These are phyloP conservation scores for Pyrenophora tritici-repentis DNA, from an alignment of 2,329 filamentous ascomycete species.

Conservation along the genomic window DNA sequence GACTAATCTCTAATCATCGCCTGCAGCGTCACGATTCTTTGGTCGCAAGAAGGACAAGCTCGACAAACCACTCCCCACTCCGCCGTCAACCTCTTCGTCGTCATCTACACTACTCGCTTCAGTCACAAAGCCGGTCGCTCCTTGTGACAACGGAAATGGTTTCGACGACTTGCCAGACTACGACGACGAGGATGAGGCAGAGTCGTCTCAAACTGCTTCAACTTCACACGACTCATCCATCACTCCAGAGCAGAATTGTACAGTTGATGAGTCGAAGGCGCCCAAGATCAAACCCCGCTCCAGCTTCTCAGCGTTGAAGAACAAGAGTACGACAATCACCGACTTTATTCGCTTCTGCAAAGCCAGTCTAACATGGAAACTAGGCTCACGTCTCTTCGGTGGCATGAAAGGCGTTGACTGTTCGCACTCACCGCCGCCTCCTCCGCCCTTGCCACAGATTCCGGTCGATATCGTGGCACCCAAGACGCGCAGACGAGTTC, in stretches of 20 bases:
- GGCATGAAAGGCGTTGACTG: neutral
- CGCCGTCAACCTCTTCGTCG: slow-evolving; percentile 1
- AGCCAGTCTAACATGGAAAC: neutral
- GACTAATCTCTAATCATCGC: neutral
- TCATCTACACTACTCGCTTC: slow-evolving; percentile 3
- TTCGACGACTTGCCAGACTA: neutral
- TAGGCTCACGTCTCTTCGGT: slow-evolving; percentile 26
- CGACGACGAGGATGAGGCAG: neutral
- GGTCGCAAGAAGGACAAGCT: slow-evolving; percentile 7
- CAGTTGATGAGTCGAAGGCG: neutral
- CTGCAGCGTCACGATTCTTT: slow-evolving; percentile 21
- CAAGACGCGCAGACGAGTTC: slow-evolving; percentile 3
- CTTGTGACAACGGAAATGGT: neutral
- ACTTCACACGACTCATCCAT: neutral
- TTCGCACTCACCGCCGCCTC: slow-evolving; percentile 14
- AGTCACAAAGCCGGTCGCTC: neutral
- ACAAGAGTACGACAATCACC: slow-evolving; percentile 14
- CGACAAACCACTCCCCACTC: slow-evolving; percentile 11
- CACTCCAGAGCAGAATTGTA: neutral
- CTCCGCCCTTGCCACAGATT: slow-evolving; percentile 23
- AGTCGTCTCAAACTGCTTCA: neutral
- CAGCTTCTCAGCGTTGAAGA: slow-evolving; percentile 19
- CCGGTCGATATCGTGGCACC: slow-evolving; percentile 5
- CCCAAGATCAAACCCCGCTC: slow-evolving; percentile 11
- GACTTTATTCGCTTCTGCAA: neutral